These are phyloP conservation scores for Trichosporon sp. DNA, from an alignment of 1,284 basidiomycete species.

Conservation along the genomic window DNA sequence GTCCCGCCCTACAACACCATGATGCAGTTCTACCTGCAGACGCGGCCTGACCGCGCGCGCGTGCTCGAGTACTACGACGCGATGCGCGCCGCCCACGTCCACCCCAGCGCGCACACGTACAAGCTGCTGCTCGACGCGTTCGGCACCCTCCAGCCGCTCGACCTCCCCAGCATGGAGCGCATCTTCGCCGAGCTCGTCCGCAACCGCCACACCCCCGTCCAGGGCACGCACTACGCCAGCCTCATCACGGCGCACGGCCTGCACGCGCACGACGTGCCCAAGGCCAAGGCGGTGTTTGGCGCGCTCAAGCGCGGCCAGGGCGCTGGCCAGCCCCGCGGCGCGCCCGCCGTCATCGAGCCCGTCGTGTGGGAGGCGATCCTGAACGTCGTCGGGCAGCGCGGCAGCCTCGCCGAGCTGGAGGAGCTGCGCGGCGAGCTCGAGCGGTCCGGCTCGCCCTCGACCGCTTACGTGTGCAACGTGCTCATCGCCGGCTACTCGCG, in stretches of 20 bases:
- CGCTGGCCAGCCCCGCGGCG: neutral
- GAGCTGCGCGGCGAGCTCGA: constrained; percentile 64
- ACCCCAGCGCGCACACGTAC: constrained; percentile 83
- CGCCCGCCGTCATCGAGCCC: constrained; percentile 63
- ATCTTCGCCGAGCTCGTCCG: constrained; percentile 62
- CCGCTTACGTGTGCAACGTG: constrained; percentile 92
- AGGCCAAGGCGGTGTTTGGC: constrained; percentile 73
- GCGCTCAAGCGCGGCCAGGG: constrained; percentile 33
- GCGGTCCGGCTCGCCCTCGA: constrained; percentile 69
- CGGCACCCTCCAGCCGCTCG: constrained; percentile 77
- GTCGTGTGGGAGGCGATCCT: constrained; percentile 87
- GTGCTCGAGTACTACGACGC: constrained; percentile 73
- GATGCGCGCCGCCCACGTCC: constrained; percentile 62
- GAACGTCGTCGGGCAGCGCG: constrained; percentile 76
- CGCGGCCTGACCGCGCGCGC: constrained; percentile 74
- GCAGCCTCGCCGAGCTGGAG: constrained; percentile 73
- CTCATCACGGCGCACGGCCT: constrained; percentile 89
- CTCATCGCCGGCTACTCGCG: constrained; percentile 84
- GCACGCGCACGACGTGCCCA: constrained; percentile 69
- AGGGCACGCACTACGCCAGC: constrained; percentile 85
- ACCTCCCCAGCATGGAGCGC: constrained; percentile 68
- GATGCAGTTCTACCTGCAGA: constrained; percentile 95
- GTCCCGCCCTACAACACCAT: constrained; percentile 95
- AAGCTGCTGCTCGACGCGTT: constrained; percentile 92
- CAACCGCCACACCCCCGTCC: constrained; percentile 59